Conservation (phyloP, 306 rosid species). For the Medicago ruthenica region DNA sequence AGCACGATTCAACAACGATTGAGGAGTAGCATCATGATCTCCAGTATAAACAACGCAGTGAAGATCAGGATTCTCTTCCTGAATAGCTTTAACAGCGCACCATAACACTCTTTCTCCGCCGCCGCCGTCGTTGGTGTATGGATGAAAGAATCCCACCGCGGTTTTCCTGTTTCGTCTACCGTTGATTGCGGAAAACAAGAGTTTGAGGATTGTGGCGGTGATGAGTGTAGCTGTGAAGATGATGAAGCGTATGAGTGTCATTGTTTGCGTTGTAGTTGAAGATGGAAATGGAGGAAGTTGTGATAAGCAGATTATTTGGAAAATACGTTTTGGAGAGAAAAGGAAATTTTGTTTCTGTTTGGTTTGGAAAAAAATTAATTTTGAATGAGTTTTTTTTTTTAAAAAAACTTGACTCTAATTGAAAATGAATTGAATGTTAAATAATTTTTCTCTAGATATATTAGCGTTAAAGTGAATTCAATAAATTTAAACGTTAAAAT, state of each 20-base stretch:
- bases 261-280: not conserved
- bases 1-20: slow-evolving; percentile 66
- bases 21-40: slow-evolving; percentile 84
- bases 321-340: not conserved
- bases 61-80: slow-evolving; percentile 67
- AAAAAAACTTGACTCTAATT: too few relatives aligned
- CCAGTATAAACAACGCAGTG: slow-evolving; percentile 81
- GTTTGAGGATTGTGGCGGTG: slow-evolving; percentile 44
- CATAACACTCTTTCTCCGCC: slow-evolving; percentile 94
- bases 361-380: too few relatives aligned
- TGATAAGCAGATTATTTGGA: not conserved
- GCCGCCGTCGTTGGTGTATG: slow-evolving; percentile 91
- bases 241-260: slow-evolving; percentile 43
- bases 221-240: slow-evolving; percentile 44
- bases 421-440: too few relatives aligned
- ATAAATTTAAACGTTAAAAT: too few relatives aligned
- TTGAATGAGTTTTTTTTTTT: too few relatives aligned
- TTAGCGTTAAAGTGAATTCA: too few relatives aligned
- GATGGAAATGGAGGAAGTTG: not conserved
- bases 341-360: too few relatives aligned
- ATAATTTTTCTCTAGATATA: too few relatives aligned
- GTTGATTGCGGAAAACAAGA: slow-evolving; percentile 35
- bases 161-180: slow-evolving; percentile 57
- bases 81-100: slow-evolving; percentile 89
- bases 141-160: slow-evolving; percentile 93